Conservation (phyloP, 768 basidiomycete genomes). For the Hypholoma fasciculare region DNA sequence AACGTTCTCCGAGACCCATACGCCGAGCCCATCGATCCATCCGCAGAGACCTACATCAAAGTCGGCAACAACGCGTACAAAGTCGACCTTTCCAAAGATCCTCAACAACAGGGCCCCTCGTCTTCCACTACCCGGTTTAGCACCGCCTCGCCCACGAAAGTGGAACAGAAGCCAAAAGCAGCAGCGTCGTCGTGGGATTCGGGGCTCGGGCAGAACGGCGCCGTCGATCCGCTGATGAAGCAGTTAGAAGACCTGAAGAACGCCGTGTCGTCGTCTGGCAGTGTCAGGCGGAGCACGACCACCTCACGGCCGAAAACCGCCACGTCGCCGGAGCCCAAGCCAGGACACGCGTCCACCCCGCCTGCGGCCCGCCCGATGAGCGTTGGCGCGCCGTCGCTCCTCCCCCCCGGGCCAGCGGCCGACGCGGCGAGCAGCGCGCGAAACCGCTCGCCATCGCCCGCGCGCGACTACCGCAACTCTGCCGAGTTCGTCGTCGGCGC, state of each 20-base stretch:
- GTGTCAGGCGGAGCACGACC: slow-evolving; percentile 46
- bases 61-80: slow-evolving; percentile 68
- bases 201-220: slow-evolving; percentile 20
- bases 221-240: slow-evolving; percentile 63
- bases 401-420: slow-evolving; percentile 29
- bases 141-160: slow-evolving; percentile 28
- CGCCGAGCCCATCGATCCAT: slow-evolving; percentile 64
- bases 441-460: slow-evolving; percentile 29
- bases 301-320: slow-evolving; percentile 22
- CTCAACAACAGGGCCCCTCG: slow-evolving; percentile 43
- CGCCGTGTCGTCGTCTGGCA: slow-evolving; percentile 44
- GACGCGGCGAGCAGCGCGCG: slow-evolving; percentile 22
- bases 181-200: background rate
- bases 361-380: slow-evolving; percentile 18
- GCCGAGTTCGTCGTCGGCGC: slow-evolving; percentile 80
- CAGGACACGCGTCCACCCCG: slow-evolving; percentile 24
- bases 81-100: slow-evolving; percentile 65
- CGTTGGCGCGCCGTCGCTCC: slow-evolving; percentile 28
- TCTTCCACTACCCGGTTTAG: slow-evolving; percentile 13
- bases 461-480: slow-evolving; percentile 70
- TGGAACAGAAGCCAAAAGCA: slow-evolving; percentile 1
- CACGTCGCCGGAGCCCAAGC: slow-evolving; percentile 22
- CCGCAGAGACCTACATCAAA: slow-evolving; percentile 65
- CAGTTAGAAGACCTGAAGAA: slow-evolving; percentile 64
- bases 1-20: slow-evolving; percentile 46